Evolutionary conservation across 1,139 yeast species (phyloP), one percentile per base, ranked within the genome.

Genomic region (Geotrichum bryndzae): DNA sequence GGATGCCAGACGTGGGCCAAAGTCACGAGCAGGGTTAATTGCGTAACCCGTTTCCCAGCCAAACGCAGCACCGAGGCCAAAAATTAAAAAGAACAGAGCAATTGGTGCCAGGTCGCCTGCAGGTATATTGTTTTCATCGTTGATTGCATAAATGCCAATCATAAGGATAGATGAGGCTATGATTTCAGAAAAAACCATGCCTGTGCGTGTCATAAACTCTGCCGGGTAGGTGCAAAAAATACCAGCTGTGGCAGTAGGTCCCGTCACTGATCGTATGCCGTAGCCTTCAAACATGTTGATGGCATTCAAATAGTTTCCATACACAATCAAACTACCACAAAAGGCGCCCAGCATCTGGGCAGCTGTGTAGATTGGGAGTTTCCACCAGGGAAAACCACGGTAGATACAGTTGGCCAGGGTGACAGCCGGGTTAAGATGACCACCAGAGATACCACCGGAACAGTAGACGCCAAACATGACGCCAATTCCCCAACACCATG

Each of bases 11-110:
- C 84, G 73, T 63, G 84, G 84, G 52, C 82, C 82, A 61, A 80
- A 74, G 70, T 81, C 84, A 73, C 84, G 79, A 27, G 84, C 84
- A 64, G 79, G 72, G 70, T 81, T 81, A 66, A 81, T 72, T 54
- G 83, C 84, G 67, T 80, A 79, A 50, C 83, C 84, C 27, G 84
- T 81, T 68, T 79, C 81, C 71, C 75, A 79, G 57, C 82, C 81
- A 62, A 78, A 74, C 22, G 80, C 69, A 22, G 81, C 76, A 68
- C 82, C 83, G 57, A 80, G 70, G 55, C 77, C 76, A 61, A 73
- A 77, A 61, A 80, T 78, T 60, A 80, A 69, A 57, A 80, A 68
- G 66, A 79, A 78, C 51, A 80, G 67, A 69, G 78, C 75, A 57
- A 80, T 66, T 38, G 84, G 83, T 69, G 79, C 80, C 59, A 78